phyloP scores from a whole-genome alignment of 1,284 basidiomycete genomes.

The Ceratobasidium papillatum region DNA sequence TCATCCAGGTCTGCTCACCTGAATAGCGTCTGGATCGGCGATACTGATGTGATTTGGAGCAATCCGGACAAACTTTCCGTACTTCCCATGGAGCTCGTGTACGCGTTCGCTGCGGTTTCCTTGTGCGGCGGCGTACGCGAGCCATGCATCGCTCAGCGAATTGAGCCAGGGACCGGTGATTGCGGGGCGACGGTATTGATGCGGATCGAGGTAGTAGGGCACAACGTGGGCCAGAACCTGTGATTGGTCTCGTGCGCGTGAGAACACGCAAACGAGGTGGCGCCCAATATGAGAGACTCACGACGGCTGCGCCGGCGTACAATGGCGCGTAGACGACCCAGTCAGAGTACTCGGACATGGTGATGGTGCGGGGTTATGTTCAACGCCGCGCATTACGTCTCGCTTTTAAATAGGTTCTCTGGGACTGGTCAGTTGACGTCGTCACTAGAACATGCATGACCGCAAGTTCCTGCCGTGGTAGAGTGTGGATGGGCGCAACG shows the following conservation, averaged over 20 bases:
- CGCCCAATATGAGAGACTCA: conserved; percentile 8
- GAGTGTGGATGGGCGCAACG: neutral
- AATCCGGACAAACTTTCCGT: conserved; percentile 77
- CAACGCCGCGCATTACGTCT: neutral
- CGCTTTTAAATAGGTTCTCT: neutral
- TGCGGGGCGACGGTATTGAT: conserved; percentile 59
- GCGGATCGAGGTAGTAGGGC: conserved; percentile 67
- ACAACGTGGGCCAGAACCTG: conserved; percentile 57
- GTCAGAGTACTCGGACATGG: neutral
- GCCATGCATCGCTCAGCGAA: conserved; percentile 79
- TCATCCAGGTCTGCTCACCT: conserved; percentile 61
- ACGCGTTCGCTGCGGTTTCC: conserved; percentile 82
- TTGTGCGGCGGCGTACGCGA: conserved; percentile 68
- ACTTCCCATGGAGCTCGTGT: conserved; percentile 77
- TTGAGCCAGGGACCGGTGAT: conserved; percentile 82
- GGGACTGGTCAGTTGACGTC: neutral
- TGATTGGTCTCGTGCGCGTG: neutral
- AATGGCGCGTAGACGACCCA: conserved; percentile 31
- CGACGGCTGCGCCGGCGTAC: conserved; percentile 13
- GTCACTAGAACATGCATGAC: neutral
- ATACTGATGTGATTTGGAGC: conserved; percentile 89
- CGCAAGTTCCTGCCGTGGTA: conserved; percentile 27
- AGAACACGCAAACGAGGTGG: neutral
- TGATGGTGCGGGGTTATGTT: neutral
- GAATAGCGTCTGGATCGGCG: conserved; percentile 79